These are phyloP conservation scores for Barbarea vulgaris DNA, from an alignment of 345 rosid species.

Conservation along the genomic window DNA sequence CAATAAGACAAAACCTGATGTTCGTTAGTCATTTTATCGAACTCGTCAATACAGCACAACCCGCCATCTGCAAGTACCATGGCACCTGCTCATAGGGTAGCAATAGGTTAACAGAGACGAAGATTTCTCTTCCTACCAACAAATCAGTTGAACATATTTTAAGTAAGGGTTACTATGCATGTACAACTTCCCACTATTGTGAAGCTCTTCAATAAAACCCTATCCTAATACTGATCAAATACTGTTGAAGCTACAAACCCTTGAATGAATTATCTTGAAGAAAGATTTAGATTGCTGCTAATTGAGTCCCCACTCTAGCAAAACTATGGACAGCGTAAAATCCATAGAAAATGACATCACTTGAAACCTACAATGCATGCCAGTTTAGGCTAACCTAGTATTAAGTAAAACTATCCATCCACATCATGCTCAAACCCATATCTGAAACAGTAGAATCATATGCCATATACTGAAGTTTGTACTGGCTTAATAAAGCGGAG, in stretches of 20 bases:
- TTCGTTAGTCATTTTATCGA: slow-evolving; percentile 95
- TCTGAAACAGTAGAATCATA: slow-evolving; percentile 21
- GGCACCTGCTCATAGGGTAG: slow-evolving; percentile 66
- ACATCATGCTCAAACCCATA: slow-evolving; percentile 29
- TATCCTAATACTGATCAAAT: slow-evolving; percentile 18
- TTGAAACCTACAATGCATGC: background rate
- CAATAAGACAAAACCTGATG: slow-evolving; percentile 70
- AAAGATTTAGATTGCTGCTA: slow-evolving; percentile 14
- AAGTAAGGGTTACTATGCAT: slow-evolving; percentile 4
- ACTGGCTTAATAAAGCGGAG: slow-evolving; percentile 13
- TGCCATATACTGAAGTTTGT: slow-evolving; percentile 24
- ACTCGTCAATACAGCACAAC: slow-evolving; percentile 95
- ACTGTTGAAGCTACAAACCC: slow-evolving; percentile 22
- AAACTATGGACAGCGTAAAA: slow-evolving; percentile 25
- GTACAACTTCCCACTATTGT: slow-evolving; percentile 10
- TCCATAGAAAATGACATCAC: slow-evolving; percentile 8
- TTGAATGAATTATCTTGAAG: slow-evolving; percentile 12
- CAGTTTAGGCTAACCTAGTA: background rate
- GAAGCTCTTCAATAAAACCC: slow-evolving; percentile 13
- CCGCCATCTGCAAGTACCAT: slow-evolving; percentile 99
- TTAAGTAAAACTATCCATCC: slow-evolving; percentile 9
- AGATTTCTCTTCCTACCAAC: slow-evolving; percentile 2
- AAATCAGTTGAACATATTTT: slow-evolving; percentile 11
- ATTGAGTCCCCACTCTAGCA: background rate
- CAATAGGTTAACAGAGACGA: slow-evolving; percentile 15